Conservation (phyloP, 768 basidiomycete genomes). For the Postia placenta region DNA sequence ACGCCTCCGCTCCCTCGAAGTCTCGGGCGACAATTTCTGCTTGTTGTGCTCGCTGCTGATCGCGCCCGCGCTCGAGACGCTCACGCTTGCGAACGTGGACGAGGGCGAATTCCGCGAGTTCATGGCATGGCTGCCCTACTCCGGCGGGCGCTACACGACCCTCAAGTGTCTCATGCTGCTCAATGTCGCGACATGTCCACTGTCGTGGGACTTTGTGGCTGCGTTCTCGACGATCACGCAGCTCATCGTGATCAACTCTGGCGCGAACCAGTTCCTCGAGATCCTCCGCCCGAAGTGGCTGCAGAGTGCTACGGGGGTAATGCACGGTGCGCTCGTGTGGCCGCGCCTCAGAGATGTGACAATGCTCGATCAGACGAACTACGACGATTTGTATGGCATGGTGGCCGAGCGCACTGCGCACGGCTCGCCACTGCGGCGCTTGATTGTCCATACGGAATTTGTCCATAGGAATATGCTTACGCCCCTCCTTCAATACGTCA, state of each 20-base stretch:
- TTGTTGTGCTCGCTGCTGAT: constrained; percentile 17
- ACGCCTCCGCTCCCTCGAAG: constrained; percentile 17
- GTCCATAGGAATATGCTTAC: constrained; percentile 8
- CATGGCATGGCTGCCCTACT: constrained; percentile 12
- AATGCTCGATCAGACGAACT: constrained; percentile 17
- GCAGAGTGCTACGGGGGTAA: neutral
- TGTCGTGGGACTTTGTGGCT: constrained; percentile 14
- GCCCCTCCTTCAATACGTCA: constrained; percentile 14
- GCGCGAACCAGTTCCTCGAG: constrained; percentile 17
- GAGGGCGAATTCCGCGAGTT: constrained; percentile 23
- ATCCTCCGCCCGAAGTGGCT: constrained; percentile 15
- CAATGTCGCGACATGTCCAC: constrained; percentile 16
- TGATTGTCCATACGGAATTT: constrained; percentile 18
- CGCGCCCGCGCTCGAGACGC: constrained; percentile 15
- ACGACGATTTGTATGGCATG: constrained; percentile 14
- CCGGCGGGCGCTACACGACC: constrained; percentile 13
- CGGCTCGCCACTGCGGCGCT: constrained; percentile 12
- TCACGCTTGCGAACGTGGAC: constrained; percentile 21
- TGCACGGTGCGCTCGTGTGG: constrained; percentile 6
- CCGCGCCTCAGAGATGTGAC: constrained; percentile 18
- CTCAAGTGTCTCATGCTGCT: constrained; percentile 15
- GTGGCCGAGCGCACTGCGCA: constrained; percentile 14
- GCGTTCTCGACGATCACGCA: constrained; percentile 18
- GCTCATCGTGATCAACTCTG: constrained; percentile 18
- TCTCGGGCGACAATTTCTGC: constrained; percentile 21